Evolutionary conservation across 768 basidiomycete genomes (phyloP), one percentile per base, ranked within the genome.

Genomic region (Crucibulum laeve): DNA sequence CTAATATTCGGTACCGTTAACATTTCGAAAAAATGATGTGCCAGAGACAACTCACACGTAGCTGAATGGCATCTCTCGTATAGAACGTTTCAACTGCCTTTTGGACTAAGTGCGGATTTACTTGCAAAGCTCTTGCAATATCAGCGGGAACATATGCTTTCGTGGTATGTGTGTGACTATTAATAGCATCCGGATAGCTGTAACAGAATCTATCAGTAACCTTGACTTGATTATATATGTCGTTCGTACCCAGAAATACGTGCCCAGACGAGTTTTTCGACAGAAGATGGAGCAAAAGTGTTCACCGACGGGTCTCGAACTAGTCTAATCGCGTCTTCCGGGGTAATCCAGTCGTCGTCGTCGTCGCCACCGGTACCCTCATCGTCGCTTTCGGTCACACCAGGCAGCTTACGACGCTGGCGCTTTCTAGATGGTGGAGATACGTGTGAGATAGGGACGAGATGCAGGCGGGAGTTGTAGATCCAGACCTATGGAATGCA

Each of bases 11-110:
- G 38, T 13, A 24, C 24, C 36, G 39, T 42, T 17, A 43, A 38
- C n/a, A 18, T 14, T 3, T 36, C 8, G 28, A 3, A 25, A n/a
- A 25, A 17, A 10, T 18, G 17, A 8, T 30, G 15, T 19, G 40
- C 25, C 23, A 24, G 22, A 42, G 33, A 39, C 32, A 22, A 61
- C 83, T 62, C 62, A 95, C 91, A 28, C 93, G 82, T 42, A 97
- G 69, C 60, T 94, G 92, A 11, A 85, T 70, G 1, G 89, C 87
- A 68, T 98, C 96, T 42, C 96, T 77, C 3, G 93, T 96, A 61
- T 99, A 99, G 61, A 99, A 99, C 3, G 87, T 77, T 62, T 94
- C 93, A 3, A 88, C 77, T 0, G 94, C 88, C 54, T 83, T 86
- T 53, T 97, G 92, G 13, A 94, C 71, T 11, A 99, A 74, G 2